phyloP scores from a whole-genome alignment of 2,329 filamentous ascomycete genomes.

The Neonectria faginata region DNA sequence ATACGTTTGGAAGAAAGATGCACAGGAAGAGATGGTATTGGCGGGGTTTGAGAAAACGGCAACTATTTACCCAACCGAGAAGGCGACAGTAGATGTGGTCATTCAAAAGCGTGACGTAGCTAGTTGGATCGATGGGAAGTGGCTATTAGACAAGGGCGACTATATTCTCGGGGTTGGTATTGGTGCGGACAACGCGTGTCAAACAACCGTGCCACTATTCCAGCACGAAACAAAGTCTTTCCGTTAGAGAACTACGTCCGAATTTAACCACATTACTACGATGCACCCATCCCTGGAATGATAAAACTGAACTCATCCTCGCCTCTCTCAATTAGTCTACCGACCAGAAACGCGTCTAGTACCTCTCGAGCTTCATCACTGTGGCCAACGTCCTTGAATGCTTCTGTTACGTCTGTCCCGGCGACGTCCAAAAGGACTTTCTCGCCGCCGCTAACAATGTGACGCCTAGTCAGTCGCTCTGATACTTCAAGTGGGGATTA shows the following conservation, averaged over 20 bases:
- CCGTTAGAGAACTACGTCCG: no score
- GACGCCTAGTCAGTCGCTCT: no score
- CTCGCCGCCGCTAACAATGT: conserved; percentile 17
- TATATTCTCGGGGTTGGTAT: background rate
- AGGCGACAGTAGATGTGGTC: background rate
- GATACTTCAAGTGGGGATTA: no score
- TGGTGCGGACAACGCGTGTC: background rate
- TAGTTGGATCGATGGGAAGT: background rate
- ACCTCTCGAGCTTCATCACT: conserved; percentile 27
- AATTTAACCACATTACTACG: no score
- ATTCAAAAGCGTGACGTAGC: background rate
- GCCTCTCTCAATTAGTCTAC: no score
- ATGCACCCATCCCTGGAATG: no score
- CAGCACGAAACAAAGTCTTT: background rate
- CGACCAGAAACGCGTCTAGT: background rate
- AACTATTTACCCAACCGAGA: background rate
- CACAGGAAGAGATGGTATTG: background rate
- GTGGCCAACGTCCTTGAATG: conserved; percentile 28
- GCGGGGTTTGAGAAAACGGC: background rate
- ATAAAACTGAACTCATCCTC: no score
- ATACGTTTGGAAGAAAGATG: background rate
- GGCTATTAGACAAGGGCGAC: background rate
- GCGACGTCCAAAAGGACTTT: conserved; percentile 15
- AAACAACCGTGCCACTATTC: background rate
- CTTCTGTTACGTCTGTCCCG: conserved; percentile 23